Evolutionary conservation across 116 monocot genomes (phyloP).

Genomic region (Dioscorea cayenensis): DNA sequence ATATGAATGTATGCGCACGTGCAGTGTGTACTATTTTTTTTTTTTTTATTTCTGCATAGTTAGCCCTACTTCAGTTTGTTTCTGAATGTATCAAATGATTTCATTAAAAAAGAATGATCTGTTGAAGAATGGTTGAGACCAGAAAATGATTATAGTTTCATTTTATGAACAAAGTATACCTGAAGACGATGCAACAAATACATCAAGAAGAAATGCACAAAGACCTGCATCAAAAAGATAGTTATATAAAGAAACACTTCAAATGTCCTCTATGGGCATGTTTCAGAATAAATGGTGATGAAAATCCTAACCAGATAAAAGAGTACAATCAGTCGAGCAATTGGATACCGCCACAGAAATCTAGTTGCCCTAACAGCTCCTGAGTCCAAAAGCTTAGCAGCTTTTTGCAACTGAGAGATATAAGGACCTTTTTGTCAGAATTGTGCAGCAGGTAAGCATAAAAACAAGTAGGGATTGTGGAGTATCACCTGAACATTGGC

Average conservation of each 20-base stretch:
- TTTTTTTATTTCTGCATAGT: background rate
- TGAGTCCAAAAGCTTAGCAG: constrained; percentile 84
- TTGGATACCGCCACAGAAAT: constrained; percentile 91
- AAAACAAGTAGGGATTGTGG: background rate
- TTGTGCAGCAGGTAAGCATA: background rate
- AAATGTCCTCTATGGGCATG: background rate
- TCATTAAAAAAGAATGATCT: too few relatives aligned
- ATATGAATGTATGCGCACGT: too few relatives aligned
- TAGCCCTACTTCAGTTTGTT: too few relatives aligned
- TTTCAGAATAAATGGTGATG: background rate
- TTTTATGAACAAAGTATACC: constrained; percentile 17
- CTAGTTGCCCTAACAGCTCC: constrained; percentile 92
- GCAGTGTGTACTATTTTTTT: background rate
- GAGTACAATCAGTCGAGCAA: constrained; percentile 72
- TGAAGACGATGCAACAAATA: constrained; percentile 85
- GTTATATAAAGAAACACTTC: background rate
- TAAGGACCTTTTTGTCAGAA: background rate
- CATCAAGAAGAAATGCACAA: constrained; percentile 97
- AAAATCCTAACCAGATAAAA: constrained; percentile 72
- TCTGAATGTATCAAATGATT: too few relatives aligned
- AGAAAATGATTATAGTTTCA: constrained; percentile 2
- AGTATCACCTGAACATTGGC: constrained; percentile 69
- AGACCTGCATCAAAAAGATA: constrained; percentile 46
- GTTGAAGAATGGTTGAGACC: background rate
- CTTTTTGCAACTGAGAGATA: constrained; percentile 67